Conservation (phyloP, 805 yeast species). For the Myxozyma geophila region DNA sequence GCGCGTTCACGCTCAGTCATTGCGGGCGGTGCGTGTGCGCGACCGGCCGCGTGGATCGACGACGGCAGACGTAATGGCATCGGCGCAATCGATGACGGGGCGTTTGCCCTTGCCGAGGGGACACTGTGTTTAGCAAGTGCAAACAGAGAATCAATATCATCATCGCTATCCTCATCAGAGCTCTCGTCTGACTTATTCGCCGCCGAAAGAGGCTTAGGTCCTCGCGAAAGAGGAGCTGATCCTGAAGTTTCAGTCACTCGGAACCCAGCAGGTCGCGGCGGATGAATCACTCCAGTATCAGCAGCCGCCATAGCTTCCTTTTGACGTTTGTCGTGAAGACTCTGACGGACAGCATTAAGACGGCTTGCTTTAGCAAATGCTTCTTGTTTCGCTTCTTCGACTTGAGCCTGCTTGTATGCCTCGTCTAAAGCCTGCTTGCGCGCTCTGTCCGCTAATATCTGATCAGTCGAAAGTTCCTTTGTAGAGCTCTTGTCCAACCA, state of each 20-base stretch:
- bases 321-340: conserved; percentile 36
- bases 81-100: conserved; percentile 30
- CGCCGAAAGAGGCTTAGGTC: conserved; percentile 38
- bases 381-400: conserved; percentile 11
- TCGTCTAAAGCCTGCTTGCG: conserved; percentile 4
- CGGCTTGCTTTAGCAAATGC: conserved; percentile 11
- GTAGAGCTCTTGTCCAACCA: conserved; percentile 22
- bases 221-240: conserved; percentile 35
- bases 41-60: conserved; percentile 8
- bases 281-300: conserved; percentile 45
- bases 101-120: conserved; percentile 28
- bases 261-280: conserved; percentile 58
- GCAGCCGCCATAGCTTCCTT: conserved; percentile 27
- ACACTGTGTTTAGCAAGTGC: conserved; percentile 44
- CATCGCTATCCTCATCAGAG: conserved; percentile 51
- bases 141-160: conserved; percentile 43
- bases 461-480: conserved; percentile 27
- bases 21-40: conserved; percentile 34
- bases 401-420: conserved; percentile 15
- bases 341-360: conserved; percentile 31
- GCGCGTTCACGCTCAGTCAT: conserved; percentile 57
- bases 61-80: conserved; percentile 25
- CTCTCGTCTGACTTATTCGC: conserved; percentile 42
- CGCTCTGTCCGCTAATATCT: background rate
- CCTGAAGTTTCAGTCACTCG: conserved; percentile 42